phyloP scores from a whole-genome alignment of 148 eudicot genomes.

The Cornus controversa region DNA sequence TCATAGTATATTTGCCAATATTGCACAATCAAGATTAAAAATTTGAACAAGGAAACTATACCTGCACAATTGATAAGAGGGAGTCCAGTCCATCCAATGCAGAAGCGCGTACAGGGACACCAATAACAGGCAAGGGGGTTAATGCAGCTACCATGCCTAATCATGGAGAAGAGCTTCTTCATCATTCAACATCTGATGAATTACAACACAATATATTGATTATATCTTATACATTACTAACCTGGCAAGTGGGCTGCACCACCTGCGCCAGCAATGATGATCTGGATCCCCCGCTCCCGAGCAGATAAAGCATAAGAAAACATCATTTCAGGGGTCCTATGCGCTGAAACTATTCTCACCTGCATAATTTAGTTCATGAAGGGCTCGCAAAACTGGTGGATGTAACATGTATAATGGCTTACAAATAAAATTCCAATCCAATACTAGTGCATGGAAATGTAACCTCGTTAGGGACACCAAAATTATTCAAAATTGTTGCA shows the following conservation, averaged over 20 bases:
- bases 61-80: constrained; percentile 94
- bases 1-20: neutral
- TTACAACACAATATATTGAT: neutral
- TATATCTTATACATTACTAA: constrained; percentile 13
- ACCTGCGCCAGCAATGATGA: constrained; percentile 98
- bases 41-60: constrained; percentile 13
- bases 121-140: constrained; percentile 92
- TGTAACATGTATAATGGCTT: neutral
- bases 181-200: constrained; percentile 7
- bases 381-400: neutral
- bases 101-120: constrained; percentile 89
- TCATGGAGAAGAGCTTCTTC: constrained; percentile 8
- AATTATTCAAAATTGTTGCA: constrained; percentile 55
- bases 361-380: constrained; percentile 23
- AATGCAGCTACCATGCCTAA: constrained; percentile 97
- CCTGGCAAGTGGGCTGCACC: constrained; percentile 99
- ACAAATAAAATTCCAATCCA: neutral
- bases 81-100: constrained; percentile 91
- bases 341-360: constrained; percentile 85
- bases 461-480: constrained; percentile 76
- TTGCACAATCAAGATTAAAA: neutral
- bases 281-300: constrained; percentile 71
- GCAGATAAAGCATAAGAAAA: constrained; percentile 67
- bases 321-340: constrained; percentile 81
- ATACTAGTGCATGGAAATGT: neutral